Conservation (phyloP, 495 filamentous ascomycete genomes). For the Podospora pseudopauciseta region DNA sequence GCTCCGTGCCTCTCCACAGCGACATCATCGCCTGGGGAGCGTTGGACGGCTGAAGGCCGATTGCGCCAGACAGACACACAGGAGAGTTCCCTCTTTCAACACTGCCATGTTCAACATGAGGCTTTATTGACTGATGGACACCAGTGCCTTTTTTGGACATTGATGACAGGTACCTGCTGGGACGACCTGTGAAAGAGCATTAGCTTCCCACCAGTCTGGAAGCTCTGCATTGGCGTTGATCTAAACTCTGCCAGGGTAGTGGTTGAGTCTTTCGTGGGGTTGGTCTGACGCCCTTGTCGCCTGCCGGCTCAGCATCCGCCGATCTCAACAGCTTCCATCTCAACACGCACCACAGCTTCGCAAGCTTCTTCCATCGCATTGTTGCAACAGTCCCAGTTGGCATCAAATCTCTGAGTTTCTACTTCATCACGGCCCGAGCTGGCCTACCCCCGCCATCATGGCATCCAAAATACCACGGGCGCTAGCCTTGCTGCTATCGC, state of each 20-base stretch:
- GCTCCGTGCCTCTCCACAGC: slow-evolving; percentile 22
- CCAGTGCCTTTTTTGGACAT: background rate
- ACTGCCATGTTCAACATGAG: background rate
- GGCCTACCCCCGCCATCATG: slow-evolving; percentile 32
- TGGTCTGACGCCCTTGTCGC: slow-evolving; percentile 14
- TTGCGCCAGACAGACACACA: background rate
- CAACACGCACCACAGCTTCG: background rate
- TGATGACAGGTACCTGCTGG: background rate
- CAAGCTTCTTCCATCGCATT: background rate
- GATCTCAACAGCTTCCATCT: slow-evolving; percentile 7
- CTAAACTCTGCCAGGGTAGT: slow-evolving; percentile 2
- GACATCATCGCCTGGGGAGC: slow-evolving; percentile 21
- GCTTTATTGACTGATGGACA: background rate
- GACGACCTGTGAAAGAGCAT: background rate
- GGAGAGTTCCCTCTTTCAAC: background rate
- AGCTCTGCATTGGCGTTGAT: background rate
- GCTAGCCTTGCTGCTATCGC: slow-evolving; percentile 37
- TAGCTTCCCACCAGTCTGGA: background rate
- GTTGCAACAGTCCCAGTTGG: slow-evolving; percentile 2
- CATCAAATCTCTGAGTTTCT: slow-evolving; percentile 12
- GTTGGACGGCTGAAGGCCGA: background rate
- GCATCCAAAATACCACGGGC: slow-evolving; percentile 32
- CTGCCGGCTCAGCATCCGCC: slow-evolving; percentile 16
- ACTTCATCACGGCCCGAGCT: slow-evolving; percentile 26
- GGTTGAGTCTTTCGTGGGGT: slow-evolving; percentile 18